These are phyloP conservation scores for Skeletonema marinoi DNA, from an alignment of 108 stramenopile species.

Conservation along the genomic window DNA sequence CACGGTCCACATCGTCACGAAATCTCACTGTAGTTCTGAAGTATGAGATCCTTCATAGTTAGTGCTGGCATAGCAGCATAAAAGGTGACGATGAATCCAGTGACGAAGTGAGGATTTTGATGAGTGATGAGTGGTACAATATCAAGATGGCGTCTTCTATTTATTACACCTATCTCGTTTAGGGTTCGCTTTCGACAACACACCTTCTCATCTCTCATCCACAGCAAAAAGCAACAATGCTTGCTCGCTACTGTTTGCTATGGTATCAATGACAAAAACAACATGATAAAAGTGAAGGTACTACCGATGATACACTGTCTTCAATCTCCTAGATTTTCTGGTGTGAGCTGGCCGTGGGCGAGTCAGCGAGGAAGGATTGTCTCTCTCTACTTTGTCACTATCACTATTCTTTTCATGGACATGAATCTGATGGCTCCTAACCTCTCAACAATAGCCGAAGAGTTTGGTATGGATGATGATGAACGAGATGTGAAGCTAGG, in stretches of 20 bases:
- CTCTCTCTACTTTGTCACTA: constrained; percentile 58
- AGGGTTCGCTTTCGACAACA: no score
- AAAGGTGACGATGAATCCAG: no score
- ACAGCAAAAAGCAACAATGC: no score
- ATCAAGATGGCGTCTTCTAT: no score
- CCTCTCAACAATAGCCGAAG: constrained; percentile 74
- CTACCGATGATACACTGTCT: neutral
- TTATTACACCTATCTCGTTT: no score
- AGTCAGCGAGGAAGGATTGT: constrained; percentile 37
- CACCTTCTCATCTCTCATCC: no score
- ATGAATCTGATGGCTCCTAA: constrained; percentile 88
- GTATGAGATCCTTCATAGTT: no score
- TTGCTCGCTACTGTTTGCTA: no score
- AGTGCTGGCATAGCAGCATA: no score
- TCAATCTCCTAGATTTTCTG: neutral
- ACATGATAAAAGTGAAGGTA: no score
- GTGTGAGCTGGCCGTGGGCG: neutral
- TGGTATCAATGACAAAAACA: neutral
- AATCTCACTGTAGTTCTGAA: neutral
- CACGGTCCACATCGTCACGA: neutral
- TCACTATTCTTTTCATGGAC: constrained; percentile 80
- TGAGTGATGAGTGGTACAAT: no score
- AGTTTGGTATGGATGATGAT: constrained; percentile 75
- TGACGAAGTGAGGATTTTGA: no score
- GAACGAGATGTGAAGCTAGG: constrained; percentile 52